phyloP scores from a whole-genome alignment of 2,329 filamentous ascomycete genomes.

The Akanthomyces lecanii region DNA sequence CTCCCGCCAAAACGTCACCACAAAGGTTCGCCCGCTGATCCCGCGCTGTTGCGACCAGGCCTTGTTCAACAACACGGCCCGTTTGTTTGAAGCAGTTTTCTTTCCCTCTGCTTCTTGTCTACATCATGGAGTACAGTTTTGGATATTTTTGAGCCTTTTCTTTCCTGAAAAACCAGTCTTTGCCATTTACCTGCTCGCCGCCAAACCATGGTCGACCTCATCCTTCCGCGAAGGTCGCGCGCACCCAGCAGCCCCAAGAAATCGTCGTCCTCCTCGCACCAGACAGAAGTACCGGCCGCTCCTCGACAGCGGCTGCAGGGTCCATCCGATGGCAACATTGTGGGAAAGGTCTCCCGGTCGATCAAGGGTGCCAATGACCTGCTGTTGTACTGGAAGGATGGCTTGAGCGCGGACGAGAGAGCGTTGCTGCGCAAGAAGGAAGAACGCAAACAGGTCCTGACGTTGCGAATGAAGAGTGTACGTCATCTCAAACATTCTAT shows the following conservation, averaged over 20 bases:
- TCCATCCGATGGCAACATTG: neutral
- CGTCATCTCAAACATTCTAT: slow-evolving; percentile 25
- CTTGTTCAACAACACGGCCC: neutral
- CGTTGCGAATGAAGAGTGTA: slow-evolving; percentile 62
- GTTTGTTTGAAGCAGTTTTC: neutral
- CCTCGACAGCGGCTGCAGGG: neutral
- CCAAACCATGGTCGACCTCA: slow-evolving; percentile 16
- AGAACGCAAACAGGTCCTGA: slow-evolving; percentile 59
- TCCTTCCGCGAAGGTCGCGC: slow-evolving; percentile 16
- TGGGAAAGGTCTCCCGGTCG: slow-evolving; percentile 27
- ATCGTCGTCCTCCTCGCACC: neutral
- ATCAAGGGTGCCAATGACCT: slow-evolving; percentile 38
- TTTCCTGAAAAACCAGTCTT: neutral
- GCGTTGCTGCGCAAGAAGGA: slow-evolving; percentile 44
- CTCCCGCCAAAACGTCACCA: slow-evolving; percentile 12
- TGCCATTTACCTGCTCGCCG: neutral
- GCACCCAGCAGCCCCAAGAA: slow-evolving; percentile 10
- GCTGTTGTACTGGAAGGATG: slow-evolving; percentile 48
- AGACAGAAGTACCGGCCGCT: neutral
- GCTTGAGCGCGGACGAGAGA: slow-evolving; percentile 47
- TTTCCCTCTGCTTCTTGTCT: neutral
- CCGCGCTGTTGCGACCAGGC: neutral
- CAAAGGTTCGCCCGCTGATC: neutral
- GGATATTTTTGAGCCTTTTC: neutral
- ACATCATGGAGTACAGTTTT: slow-evolving; percentile 4